Percentiles rank a stretch among this genome's conserved stretches.
Evolutionary conservation across 208 protist genomes (phyloP).

Genomic region (Leishmania tarentolae): DNA sequence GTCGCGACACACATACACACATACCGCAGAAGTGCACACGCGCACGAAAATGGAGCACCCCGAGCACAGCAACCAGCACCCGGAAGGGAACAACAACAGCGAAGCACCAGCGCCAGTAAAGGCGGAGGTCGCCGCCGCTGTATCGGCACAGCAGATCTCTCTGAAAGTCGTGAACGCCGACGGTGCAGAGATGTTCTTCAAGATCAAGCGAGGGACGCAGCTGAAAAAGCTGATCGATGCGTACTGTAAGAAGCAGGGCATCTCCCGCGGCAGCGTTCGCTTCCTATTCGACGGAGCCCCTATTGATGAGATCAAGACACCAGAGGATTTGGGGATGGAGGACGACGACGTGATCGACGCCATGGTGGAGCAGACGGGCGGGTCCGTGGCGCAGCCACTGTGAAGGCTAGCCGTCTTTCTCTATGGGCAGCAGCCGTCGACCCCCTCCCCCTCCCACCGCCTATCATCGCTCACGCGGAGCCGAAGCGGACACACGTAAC

Average conservation of each 20-base stretch:
- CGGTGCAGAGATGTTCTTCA: constrained; percentile 96
- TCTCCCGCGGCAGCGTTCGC: constrained; percentile 85
- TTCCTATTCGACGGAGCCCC: constrained; percentile 97
- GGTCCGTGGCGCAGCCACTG: background rate
- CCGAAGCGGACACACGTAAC: background rate
- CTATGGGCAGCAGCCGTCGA: background rate
- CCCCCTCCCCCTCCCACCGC: background rate
- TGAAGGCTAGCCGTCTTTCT: background rate
- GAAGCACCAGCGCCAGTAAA: constrained; percentile 49
- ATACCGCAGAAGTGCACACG: background rate
- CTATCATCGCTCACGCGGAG: background rate
- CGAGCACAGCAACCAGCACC: constrained; percentile 21
- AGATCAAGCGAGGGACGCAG: constrained; percentile 94
- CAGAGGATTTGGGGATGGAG: constrained; percentile 94
- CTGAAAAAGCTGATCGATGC: constrained; percentile 97
- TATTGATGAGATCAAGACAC: constrained; percentile 91
- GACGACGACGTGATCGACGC: constrained; percentile 95
- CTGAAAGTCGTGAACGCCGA: constrained; percentile 94
- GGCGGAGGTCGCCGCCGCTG: constrained; percentile 45
- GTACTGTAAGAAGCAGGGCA: constrained; percentile 96
- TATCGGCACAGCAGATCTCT: constrained; percentile 69
- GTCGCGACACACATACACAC: constrained; percentile 8
- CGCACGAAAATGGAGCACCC: constrained; percentile 24
- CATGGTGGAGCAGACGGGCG: constrained; percentile 87
- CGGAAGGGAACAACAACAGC: constrained; percentile 15